These are phyloP conservation scores for Trichoderma cornu-damae DNA, from an alignment of 2,329 filamentous ascomycete genomes.

Conservation along the genomic window DNA sequence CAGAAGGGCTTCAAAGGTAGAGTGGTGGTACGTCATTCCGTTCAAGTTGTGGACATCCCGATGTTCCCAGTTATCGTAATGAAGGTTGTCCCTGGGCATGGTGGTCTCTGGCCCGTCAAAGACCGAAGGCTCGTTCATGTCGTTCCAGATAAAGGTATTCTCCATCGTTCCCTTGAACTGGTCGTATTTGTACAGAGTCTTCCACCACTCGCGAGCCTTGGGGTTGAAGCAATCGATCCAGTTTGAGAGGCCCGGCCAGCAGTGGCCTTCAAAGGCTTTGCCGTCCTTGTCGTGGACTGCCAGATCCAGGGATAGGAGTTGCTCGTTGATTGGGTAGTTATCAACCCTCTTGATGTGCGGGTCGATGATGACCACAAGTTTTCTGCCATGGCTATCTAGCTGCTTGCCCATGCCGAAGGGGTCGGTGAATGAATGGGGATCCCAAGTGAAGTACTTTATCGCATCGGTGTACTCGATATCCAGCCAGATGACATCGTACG, in stretches of 20 bases:
- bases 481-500: constrained; percentile 98
- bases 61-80: constrained; percentile 89
- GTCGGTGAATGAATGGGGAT: constrained; percentile 79
- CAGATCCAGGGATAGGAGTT: constrained; percentile 77
- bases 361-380: constrained; percentile 91
- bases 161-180: constrained; percentile 77
- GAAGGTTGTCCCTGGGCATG: constrained; percentile 98
- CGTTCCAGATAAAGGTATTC: constrained; percentile 96
- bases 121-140: constrained; percentile 99
- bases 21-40: constrained; percentile 91
- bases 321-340: constrained; percentile 69
- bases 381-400: constrained; percentile 76
- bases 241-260: constrained; percentile 94
- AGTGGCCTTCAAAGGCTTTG: constrained; percentile 91
- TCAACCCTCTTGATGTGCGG: constrained; percentile 94
- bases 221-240: constrained; percentile 97
- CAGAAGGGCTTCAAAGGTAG: constrained; percentile 79
- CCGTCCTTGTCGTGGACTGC: constrained; percentile 87
- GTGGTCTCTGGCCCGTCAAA: constrained; percentile 98
- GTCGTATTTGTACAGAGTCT: constrained; percentile 77
- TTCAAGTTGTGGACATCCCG: constrained; percentile 95
- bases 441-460: constrained; percentile 98
- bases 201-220: constrained; percentile 89
- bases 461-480: constrained; percentile 97
- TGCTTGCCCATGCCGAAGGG: constrained; percentile 84